Evolutionary conservation across 495 filamentous ascomycete species (phyloP).

Genomic region (Astrothelium subdiscretum): DNA sequence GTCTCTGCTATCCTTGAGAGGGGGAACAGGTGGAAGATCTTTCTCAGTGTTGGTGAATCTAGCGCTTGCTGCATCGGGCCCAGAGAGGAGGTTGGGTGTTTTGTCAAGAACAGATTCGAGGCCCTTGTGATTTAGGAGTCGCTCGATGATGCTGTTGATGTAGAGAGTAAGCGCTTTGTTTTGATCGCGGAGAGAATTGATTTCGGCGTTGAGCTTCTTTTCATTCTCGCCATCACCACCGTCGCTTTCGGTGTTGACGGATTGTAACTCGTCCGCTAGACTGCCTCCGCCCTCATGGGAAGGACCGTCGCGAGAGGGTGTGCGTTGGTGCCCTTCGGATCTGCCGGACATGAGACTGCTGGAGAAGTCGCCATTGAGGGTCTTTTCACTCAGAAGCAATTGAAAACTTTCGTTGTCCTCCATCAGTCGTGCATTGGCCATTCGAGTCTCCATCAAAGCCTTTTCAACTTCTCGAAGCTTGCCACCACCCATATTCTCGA

Average conservation of each 20-base stretch:
- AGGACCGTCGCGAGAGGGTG: constrained; percentile 18
- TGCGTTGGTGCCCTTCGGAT: constrained; percentile 13
- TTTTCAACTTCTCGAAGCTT: constrained; percentile 78
- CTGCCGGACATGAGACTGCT: constrained; percentile 14
- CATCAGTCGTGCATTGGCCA: constrained; percentile 91
- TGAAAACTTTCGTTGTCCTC: constrained; percentile 99
- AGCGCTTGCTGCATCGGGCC: constrained; percentile 19
- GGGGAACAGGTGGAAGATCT: constrained; percentile 73
- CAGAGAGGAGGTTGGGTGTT: constrained; percentile 41
- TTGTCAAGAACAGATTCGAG: constrained; percentile 89
- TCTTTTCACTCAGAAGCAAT: constrained; percentile 82
- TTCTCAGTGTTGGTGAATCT: constrained; percentile 51
- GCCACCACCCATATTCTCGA: constrained; percentile 83
- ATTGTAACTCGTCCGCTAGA: constrained; percentile 82
- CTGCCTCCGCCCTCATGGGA: constrained; percentile 31
- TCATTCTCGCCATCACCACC: constrained; percentile 37
- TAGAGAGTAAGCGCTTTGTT: constrained; percentile 95
- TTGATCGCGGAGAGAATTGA: constrained; percentile 76
- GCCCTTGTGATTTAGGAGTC: constrained; percentile 83
- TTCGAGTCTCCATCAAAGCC: constrained; percentile 73
- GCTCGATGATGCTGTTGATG: constrained; percentile 96
- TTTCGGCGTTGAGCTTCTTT: constrained; percentile 63
- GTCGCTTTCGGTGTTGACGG: constrained; percentile 36
- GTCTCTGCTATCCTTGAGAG: constrained; percentile 48
- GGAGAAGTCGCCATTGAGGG: constrained; percentile 78